phyloP scores from a whole-genome alignment of 768 basidiomycete genomes.

The Boletus speciosus region DNA sequence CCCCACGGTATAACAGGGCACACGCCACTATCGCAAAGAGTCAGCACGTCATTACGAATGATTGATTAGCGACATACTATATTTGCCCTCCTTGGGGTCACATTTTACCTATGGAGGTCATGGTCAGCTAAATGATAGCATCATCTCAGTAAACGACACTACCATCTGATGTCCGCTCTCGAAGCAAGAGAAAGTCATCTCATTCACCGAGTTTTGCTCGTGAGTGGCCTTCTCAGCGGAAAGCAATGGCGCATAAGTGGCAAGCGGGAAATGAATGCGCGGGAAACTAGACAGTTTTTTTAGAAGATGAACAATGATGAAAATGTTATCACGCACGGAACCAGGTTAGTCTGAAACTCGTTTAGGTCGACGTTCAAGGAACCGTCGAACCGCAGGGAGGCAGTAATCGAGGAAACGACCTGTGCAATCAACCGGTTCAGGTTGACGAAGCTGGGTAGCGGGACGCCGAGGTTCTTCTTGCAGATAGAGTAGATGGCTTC shows the following conservation, averaged over 20 bases:
- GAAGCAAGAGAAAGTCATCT: conserved; percentile 99
- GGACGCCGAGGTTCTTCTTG: conserved; percentile 88
- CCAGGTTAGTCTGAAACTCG: conserved; percentile 98
- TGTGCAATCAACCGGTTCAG: conserved; percentile 96
- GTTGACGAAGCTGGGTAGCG: conserved; percentile 87
- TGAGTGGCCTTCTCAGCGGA: conserved; percentile 95
- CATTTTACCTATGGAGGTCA: conserved; percentile 55
- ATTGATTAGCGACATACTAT: conserved; percentile 58
- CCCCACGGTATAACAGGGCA: conserved; percentile 89
- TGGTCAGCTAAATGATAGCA: neutral
- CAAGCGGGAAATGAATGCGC: conserved; percentile 97
- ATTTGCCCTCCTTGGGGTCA: conserved; percentile 97
- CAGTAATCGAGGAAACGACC: conserved; percentile 97
- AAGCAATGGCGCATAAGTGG: conserved; percentile 92
- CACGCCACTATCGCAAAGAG: conserved; percentile 66
- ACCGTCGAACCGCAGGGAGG: conserved; percentile 95
- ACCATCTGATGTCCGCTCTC: conserved; percentile 97
- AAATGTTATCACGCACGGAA: conserved; percentile 62
- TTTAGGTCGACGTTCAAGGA: conserved; percentile 96
- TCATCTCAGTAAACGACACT: neutral
- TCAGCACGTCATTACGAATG: conserved; percentile 8
- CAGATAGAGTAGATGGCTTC: conserved; percentile 99
- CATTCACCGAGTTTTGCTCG: conserved; percentile 95
- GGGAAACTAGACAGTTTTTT: conserved; percentile 63
- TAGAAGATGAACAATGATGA: neutral